These are phyloP conservation scores for Hyphochytrium catenoides DNA, from an alignment of 352 stramenopile species.

Conservation along the genomic window DNA sequence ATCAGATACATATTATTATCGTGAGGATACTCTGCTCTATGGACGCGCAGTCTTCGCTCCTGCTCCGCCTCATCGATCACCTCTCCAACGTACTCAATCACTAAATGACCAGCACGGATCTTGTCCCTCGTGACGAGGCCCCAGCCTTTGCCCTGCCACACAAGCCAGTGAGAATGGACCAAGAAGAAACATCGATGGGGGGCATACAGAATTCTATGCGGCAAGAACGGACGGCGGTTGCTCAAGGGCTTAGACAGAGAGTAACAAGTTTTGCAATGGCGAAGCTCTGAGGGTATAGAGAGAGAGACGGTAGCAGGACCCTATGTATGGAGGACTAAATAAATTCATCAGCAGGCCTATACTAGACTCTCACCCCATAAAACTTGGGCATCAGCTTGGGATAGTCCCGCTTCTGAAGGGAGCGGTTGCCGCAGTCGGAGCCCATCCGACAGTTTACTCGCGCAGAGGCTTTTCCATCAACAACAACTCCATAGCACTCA, in stretches of 20 bases:
- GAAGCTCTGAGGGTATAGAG: no score
- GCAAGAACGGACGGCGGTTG: no score
- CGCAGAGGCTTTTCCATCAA: conserved; percentile 22
- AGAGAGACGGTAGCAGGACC: no score
- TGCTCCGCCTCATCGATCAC: conserved; percentile 82
- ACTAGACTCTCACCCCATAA: no score
- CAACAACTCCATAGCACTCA: conserved; percentile 55
- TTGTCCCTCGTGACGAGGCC: conserved; percentile 48
- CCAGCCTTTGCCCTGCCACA: conserved; percentile 66
- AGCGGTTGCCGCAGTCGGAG: conserved; percentile 69
- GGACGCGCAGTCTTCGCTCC: conserved; percentile 47
- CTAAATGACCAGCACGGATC: conserved; percentile 53
- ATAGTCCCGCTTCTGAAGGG: conserved; percentile 26
- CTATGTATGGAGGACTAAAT: no score
- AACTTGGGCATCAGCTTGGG: conserved; percentile 17
- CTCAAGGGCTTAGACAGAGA: no score
- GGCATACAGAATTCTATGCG: conserved; percentile 44
- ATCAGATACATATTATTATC: conserved; percentile 94
- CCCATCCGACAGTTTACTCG: conserved; percentile 71
- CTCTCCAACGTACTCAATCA: conserved; percentile 83
- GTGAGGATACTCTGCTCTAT: conserved; percentile 56
- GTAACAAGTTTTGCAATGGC: no score
- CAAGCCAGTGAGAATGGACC: conserved; percentile 12
- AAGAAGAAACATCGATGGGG: conserved; percentile 5
- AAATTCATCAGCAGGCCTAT: no score